phyloP scores from a whole-genome alignment of 345 rosid species.

The Gossypium bickii region DNA sequence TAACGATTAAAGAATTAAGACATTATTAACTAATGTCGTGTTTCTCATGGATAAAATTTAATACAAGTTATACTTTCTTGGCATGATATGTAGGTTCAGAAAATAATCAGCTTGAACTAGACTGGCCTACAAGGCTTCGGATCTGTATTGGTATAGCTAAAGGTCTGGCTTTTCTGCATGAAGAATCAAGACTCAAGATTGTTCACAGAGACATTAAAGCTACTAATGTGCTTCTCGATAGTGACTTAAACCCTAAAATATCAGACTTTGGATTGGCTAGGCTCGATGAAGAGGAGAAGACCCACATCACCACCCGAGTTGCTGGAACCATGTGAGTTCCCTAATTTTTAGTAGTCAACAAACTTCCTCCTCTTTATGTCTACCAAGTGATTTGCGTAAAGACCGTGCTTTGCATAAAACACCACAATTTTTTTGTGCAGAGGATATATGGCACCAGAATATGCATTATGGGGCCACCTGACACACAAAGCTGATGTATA shows the following conservation, averaged over 20 bases:
- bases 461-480: conserved; percentile 60
- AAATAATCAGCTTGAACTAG: conserved; percentile 31
- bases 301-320: conserved; percentile 56
- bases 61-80: not conserved
- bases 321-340: conserved; percentile 57
- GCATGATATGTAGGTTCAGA: conserved; percentile 31
- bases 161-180: conserved; percentile 56
- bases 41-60: not conserved
- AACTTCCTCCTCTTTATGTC: not conserved
- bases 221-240: conserved; percentile 49
- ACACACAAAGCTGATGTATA: conserved; percentile 62
- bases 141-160: conserved; percentile 54
- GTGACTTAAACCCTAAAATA: conserved; percentile 48
- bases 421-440: conserved; percentile 19
- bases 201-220: conserved; percentile 67
- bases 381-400: not conserved
- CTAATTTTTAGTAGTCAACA: not conserved
- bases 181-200: conserved; percentile 54
- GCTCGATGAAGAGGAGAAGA: conserved; percentile 48
- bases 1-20: not conserved
- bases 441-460: conserved; percentile 67
- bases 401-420: not conserved
- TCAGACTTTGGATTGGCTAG: conserved; percentile 67
- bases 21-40: not conserved
- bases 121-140: conserved; percentile 45